Conservation (phyloP, 345 rosid genomes). For the Cardamine occulta region DNA sequence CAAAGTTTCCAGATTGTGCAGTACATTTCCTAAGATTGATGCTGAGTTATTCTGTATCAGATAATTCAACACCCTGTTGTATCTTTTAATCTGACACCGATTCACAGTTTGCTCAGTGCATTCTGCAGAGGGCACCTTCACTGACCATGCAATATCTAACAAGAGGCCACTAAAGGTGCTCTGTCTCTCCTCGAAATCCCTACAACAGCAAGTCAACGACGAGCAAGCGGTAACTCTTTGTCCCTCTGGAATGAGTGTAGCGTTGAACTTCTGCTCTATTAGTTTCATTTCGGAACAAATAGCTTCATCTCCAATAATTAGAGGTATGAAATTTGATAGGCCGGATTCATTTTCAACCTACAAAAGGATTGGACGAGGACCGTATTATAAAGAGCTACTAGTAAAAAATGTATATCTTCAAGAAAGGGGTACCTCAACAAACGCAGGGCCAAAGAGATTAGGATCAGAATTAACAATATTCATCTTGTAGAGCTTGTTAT, state of each 20-base stretch:
- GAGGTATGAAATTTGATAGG: conserved; percentile 86
- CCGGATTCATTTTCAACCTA: conserved; percentile 94
- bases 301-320: conserved; percentile 69
- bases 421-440: conserved; percentile 68
- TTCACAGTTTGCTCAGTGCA: conserved; percentile 46
- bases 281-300: conserved; percentile 75
- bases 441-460: conserved; percentile 82
- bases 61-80: conserved; percentile 59
- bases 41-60: conserved; percentile 59
- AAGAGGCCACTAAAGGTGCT: conserved; percentile 62
- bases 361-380: conserved; percentile 33
- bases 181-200: conserved; percentile 53
- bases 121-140: conserved; percentile 67
- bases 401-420: conserved; percentile 4
- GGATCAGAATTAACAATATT: conserved; percentile 59
- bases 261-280: conserved; percentile 64
- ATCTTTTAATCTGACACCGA: conserved; percentile 69
- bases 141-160: conserved; percentile 86
- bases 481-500: conserved; percentile 71
- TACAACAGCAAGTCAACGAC: conserved; percentile 48
- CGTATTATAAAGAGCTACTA: neutral
- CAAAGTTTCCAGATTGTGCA: conserved; percentile 55
- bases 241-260: conserved; percentile 46
- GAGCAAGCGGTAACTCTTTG: conserved; percentile 40
- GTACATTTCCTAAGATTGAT: conserved; percentile 58